phyloP scores from a whole-genome alignment of 2,329 filamentous ascomycete genomes.

The Aspergillus brasiliensis region DNA sequence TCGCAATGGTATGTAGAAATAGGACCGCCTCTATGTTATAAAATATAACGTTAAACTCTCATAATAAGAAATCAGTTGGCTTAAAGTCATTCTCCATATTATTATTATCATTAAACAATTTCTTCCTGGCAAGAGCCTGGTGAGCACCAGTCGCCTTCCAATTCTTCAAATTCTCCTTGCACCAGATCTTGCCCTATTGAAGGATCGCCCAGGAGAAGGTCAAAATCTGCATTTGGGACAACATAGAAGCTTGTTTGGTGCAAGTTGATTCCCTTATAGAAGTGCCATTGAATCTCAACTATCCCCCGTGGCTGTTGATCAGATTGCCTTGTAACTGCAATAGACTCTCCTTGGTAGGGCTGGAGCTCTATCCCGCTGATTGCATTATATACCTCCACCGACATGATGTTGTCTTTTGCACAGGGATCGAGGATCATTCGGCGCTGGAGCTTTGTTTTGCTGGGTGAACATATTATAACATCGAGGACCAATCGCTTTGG shows the following conservation, averaged over 20 bases:
- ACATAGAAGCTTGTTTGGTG: too few relatives aligned
- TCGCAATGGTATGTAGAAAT: neutral
- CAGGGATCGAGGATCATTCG: neutral
- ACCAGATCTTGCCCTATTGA: accelerated
- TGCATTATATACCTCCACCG: neutral
- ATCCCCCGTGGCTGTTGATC: neutral
- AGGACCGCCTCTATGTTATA: neutral
- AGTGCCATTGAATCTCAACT: neutral
- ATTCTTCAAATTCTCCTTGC: too few relatives aligned
- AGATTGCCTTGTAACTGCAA: neutral
- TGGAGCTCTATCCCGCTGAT: neutral
- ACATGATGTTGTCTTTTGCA: neutral
- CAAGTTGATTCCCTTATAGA: neutral
- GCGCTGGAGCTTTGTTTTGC: neutral
- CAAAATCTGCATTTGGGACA: too few relatives aligned
- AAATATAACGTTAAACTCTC: too few relatives aligned
- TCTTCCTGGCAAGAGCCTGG: too few relatives aligned
- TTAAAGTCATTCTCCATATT: too few relatives aligned
- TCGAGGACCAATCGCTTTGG: neutral
- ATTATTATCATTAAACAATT: neutral
- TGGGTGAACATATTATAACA: neutral
- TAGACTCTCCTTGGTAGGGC: neutral
- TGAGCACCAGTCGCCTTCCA: too few relatives aligned
- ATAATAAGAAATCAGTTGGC: too few relatives aligned
- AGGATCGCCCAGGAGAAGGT: too few relatives aligned